phyloP scores from a whole-genome alignment of 116 monocot genomes.

The Posidonia oceanica region DNA sequence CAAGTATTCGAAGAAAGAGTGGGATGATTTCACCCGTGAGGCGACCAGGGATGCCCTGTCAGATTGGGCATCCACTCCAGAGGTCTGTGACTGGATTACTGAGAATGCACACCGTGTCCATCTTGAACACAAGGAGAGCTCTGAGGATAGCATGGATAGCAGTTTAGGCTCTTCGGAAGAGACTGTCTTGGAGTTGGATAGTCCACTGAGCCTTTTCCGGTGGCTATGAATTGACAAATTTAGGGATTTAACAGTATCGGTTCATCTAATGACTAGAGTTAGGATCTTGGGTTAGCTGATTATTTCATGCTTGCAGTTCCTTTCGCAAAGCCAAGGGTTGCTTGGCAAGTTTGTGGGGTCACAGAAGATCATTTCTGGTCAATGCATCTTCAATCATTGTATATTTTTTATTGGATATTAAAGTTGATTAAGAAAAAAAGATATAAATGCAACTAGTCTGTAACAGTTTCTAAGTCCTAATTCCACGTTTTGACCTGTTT shows the following conservation, averaged over 20 bases:
- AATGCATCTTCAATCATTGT: too few relatives aligned
- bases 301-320: too few relatives aligned
- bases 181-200: constrained; percentile 35
- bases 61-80: constrained; percentile 62
- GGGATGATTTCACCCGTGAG: constrained; percentile 78
- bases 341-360: too few relatives aligned
- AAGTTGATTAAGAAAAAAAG: too few relatives aligned
- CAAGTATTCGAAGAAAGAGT: constrained; percentile 66
- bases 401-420: too few relatives aligned
- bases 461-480: too few relatives aligned
- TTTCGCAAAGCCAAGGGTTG: too few relatives aligned
- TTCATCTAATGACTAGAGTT: not conserved
- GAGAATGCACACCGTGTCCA: constrained; percentile 70
- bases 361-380: too few relatives aligned
- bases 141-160: constrained; percentile 17
- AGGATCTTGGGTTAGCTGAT: too few relatives aligned
- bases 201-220: constrained; percentile 19
- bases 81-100: constrained; percentile 61
- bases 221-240: constrained; percentile 18
- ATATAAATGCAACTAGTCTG: too few relatives aligned
- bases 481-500: too few relatives aligned
- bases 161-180: constrained; percentile 52
- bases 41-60: constrained; percentile 55
- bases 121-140: constrained; percentile 43
- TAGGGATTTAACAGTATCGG: not conserved